Conservation (phyloP, 192 early-diverging fungal species). For the Endogone sp. region DNA sequence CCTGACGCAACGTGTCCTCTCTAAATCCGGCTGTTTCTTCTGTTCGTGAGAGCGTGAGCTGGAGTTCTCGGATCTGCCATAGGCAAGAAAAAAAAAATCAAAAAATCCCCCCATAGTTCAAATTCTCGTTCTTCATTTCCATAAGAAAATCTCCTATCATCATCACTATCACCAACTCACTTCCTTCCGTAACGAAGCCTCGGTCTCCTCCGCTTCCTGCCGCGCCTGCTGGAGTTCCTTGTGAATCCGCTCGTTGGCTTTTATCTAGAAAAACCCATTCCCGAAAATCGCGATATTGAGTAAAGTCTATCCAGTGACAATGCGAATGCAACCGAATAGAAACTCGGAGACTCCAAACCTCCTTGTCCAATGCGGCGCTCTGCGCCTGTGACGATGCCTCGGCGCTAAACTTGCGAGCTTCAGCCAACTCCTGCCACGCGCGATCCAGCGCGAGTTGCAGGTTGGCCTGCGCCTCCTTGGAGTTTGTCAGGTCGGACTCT, state of each 20-base stretch:
- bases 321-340: too few species aligned
- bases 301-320: too few species aligned
- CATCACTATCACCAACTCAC: too few species aligned
- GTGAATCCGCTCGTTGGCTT: constrained; percentile 36
- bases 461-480: constrained; percentile 6
- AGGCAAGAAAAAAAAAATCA: not conserved
- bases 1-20: constrained; percentile 37
- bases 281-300: too few species aligned
- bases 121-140: constrained; percentile 7
- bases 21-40: constrained; percentile 37
- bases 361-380: constrained; percentile 41
- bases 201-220: constrained; percentile 22
- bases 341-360: constrained; percentile 15
- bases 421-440: not conserved
- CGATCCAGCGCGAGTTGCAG: constrained; percentile 5
- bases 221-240: constrained; percentile 33
- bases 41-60: constrained; percentile 30
- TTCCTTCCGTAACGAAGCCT: constrained; percentile 25
- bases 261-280: constrained; percentile 9
- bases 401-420: not conserved
- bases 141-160: too few species aligned
- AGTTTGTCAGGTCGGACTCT: constrained; percentile 7
- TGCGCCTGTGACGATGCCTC: constrained; percentile 27
- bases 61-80: constrained; percentile 39
- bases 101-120: not conserved